phyloP scores from a whole-genome alignment of 495 filamentous ascomycete genomes.

The Thermothielavioides terrestris region DNA sequence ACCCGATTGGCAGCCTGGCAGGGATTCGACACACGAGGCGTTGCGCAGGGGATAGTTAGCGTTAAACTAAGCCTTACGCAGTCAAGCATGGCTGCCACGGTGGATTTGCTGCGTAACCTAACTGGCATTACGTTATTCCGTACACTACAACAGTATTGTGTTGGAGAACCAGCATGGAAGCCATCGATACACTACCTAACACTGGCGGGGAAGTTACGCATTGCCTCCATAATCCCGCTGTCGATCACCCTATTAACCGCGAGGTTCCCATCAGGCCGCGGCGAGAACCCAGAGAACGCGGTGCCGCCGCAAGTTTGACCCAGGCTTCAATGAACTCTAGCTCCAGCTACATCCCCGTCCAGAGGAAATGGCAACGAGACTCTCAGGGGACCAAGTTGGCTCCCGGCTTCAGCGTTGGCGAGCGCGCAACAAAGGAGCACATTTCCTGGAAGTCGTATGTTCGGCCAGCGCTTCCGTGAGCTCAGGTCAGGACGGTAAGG shows the following conservation, averaged over 20 bases:
- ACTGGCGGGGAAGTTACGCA: too few relatives aligned
- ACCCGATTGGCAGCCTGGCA: conserved; percentile 13
- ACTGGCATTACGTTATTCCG: too few relatives aligned
- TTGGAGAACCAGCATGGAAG: background rate
- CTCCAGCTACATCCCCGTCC: conserved; percentile 11
- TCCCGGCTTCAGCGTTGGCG: background rate
- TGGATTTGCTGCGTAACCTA: background rate
- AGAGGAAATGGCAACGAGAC: conserved; percentile 2
- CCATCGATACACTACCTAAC: background rate
- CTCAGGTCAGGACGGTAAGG: background rate
- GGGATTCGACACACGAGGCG: conserved; percentile 30
- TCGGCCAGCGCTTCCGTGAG: background rate
- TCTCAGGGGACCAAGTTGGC: conserved; percentile 8
- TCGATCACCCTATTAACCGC: conserved; percentile 27
- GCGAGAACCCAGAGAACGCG: background rate
- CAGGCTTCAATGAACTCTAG: conserved; percentile 11
- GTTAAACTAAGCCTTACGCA: conserved; percentile 20
- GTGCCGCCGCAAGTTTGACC: conserved; percentile 9
- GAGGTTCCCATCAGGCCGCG: conserved; percentile 16
- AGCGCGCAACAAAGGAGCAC: background rate
- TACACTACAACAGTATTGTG: too few relatives aligned
- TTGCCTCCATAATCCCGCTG: conserved; percentile 17
- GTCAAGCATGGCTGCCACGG: background rate
- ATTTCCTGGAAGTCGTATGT: too few relatives aligned
- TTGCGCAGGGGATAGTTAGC: too few relatives aligned